Base-by-base conservation (phyloP, 257 asterid genomes). In the Orobanche coerulescens region DNA sequence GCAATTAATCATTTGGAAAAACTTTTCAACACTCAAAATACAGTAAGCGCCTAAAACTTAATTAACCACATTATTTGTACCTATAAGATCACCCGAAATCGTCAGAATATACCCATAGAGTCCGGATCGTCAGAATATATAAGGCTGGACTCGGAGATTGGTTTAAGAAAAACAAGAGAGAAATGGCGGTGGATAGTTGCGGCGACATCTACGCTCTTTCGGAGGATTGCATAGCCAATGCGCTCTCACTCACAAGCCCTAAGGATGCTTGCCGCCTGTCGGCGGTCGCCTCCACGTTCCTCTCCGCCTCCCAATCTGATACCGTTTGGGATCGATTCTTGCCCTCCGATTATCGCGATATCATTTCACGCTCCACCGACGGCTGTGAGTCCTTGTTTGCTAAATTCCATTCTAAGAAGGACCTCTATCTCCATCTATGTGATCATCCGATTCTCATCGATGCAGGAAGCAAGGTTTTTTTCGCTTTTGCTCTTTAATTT, bases 311-410 rank as follows among this genome's bases (percentile, higher is more conserved):
- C 2, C 64, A 76, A 44, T 87, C 94, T 50, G 96, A 87, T 69
- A 71, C 76, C 36, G 94, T 87, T 7, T 90, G 96, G 95, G 82
- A 56, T 14, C 76, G 84, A 15, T 91, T 91, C 66, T 46, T 91
- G 73, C 96, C 96, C 9, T 23, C 84, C 8, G 94, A 87, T 62
- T 84, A 81, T 33, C 72, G 70, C 3, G 82, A 81, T 26, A 70
- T 87, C 5, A 56, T 90, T 16, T 46, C 73, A 55, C 75, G 82
- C 12, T 73, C 82, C 2, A 52, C 20, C 16, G 81, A 60, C 22
- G 80, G 77, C 8, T n/a, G 49, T 22, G 79, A 71, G 19, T 69
- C 72, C 14, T n/a, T 64, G 65, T 23, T 81, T 0, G 11, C 12
- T 4, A 49, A 69, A 0, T 70, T 73, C 12, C 51, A 9, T 4